These are phyloP conservation scores for Neospermospora avenae DNA, from an alignment of 2,329 filamentous ascomycete species.

Conservation along the genomic window DNA sequence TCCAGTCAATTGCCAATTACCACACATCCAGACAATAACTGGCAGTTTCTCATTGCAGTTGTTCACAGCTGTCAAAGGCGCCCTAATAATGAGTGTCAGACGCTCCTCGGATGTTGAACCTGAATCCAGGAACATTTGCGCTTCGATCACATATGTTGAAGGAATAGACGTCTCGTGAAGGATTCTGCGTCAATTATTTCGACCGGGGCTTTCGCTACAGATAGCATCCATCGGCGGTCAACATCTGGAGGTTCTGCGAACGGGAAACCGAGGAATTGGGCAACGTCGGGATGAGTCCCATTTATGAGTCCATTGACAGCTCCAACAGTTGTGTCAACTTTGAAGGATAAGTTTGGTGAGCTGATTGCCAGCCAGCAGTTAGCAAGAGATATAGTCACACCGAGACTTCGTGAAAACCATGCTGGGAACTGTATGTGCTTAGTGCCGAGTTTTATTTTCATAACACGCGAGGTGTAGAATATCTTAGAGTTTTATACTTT, in stretches of 20 bases:
- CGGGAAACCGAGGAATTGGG: conserved; percentile 39
- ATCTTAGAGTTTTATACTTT: background rate
- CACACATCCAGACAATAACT: conserved; percentile 43
- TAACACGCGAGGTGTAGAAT: background rate
- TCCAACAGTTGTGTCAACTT: conserved; percentile 19
- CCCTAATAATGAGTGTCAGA: conserved; percentile 38
- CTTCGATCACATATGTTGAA: conserved; percentile 16
- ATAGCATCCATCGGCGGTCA: conserved; percentile 36
- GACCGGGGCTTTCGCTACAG: conserved; percentile 21
- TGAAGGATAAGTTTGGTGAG: conserved; percentile 8
- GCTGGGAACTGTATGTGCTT: background rate
- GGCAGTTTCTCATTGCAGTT: conserved; percentile 29
- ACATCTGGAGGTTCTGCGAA: conserved; percentile 39
- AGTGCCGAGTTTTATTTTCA: background rate
- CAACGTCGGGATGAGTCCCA: conserved; percentile 19
- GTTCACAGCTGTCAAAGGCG: conserved; percentile 18
- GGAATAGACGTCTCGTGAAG: conserved; percentile 13
- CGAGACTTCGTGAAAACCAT: background rate
- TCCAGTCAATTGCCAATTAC: conserved; percentile 37
- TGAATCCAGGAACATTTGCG: conserved; percentile 15
- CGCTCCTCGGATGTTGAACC: conserved; percentile 35
- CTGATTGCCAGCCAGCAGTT: too few relatives aligned
- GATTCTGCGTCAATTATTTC: conserved; percentile 18
- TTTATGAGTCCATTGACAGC: conserved; percentile 19
- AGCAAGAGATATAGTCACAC: too few relatives aligned